phyloP scores from a whole-genome alignment of 2,329 filamentous ascomycete genomes.

The Fonsecaea erecta region DNA sequence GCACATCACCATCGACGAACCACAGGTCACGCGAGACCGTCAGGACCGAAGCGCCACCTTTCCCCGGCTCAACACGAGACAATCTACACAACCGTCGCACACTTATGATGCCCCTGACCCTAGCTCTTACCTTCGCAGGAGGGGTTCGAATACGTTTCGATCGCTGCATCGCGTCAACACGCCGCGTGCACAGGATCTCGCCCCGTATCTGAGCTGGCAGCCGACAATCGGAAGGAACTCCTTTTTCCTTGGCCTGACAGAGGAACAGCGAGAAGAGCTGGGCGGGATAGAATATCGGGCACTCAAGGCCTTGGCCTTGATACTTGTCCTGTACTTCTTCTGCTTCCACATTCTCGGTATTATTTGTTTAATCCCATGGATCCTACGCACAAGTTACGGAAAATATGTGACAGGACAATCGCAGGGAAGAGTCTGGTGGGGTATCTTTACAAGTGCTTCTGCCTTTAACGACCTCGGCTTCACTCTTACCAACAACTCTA shows the following conservation, averaged over 20 bases:
- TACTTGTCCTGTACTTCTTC: constrained; percentile 80
- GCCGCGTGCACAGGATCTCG: constrained; percentile 54
- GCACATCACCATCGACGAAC: constrained; percentile 56
- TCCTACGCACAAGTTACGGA: constrained; percentile 69
- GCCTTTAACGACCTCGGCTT: constrained; percentile 96
- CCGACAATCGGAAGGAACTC: constrained; percentile 93
- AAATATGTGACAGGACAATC: constrained; percentile 65
- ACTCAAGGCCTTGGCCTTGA: constrained; percentile 78
- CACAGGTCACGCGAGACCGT: constrained; percentile 48
- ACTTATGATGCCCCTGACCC: constrained; percentile 26
- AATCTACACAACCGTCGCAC: constrained; percentile 24
- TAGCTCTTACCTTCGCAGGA: constrained; percentile 40
- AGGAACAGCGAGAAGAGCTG: constrained; percentile 91
- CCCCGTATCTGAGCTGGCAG: constrained; percentile 92
- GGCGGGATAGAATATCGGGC: constrained; percentile 96
- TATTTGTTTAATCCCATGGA: constrained; percentile 78
- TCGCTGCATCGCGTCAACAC: constrained; percentile 54
- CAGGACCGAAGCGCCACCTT: constrained; percentile 30
- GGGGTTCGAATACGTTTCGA: constrained; percentile 57
- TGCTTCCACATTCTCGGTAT: constrained; percentile 80
- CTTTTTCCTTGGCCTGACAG: constrained; percentile 82
- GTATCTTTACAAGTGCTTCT: constrained; percentile 83
- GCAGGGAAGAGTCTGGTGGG: constrained; percentile 81
- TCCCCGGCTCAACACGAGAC: constrained; percentile 31
- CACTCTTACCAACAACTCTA: constrained; percentile 89